Base-by-base conservation (phyloP, 2,329 filamentous ascomycete genomes). In the Ceratocystis ficicola region DNA sequence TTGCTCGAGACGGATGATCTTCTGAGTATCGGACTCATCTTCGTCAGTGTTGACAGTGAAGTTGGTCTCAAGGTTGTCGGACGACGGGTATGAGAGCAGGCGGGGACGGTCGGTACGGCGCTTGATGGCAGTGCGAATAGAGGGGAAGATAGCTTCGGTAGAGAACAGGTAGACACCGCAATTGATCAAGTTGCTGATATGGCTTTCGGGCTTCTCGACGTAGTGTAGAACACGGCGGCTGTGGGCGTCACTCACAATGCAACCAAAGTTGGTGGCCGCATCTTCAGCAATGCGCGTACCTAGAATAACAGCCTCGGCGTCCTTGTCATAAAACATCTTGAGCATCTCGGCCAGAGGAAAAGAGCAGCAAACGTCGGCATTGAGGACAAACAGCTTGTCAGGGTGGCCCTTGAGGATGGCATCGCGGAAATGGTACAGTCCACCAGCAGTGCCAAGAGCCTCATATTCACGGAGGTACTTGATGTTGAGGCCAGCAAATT, bases 131-230 rank as follows among this genome's bases (percentile, higher is more conserved):
- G 83, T 90, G 74, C 87, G 87, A 76, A 99, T 97, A 71, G 90
- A 89, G 69, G 93, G 93, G 83, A 97, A 97, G 79, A 97, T 95
- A 76, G 87, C 90, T 71, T 96, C 91, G 69, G 92, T 94, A 70
- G 89, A 85, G 77, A 99, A 99, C 72, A 97, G 89, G 79, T 97
- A 99, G 73, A 99, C 92, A 72, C 94, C 94, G 77, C 94, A 97
- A 82, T 97, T 99, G 83, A 99, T 99, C 71, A 99, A 82, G 79
- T 96, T 96, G 73, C 89, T 95, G 77, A 99, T 96, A 77, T 95
- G 89, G 66, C 89, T 91, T 77, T 99, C 93, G 70, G 94, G 94
- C 81, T 97, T 97, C 83, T 97, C 94, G 75, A 99, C 94, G 78
- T 99, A 97, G 80, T 99, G 94, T 68, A 97, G 86, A 59, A 99